A percentile compares a stretch with the other conserved stretches of the same genome.
These are phyloP conservation scores for Neoboletus subvelutipes DNA, from an alignment of 768 basidiomycete species.

Conservation along the genomic window DNA sequence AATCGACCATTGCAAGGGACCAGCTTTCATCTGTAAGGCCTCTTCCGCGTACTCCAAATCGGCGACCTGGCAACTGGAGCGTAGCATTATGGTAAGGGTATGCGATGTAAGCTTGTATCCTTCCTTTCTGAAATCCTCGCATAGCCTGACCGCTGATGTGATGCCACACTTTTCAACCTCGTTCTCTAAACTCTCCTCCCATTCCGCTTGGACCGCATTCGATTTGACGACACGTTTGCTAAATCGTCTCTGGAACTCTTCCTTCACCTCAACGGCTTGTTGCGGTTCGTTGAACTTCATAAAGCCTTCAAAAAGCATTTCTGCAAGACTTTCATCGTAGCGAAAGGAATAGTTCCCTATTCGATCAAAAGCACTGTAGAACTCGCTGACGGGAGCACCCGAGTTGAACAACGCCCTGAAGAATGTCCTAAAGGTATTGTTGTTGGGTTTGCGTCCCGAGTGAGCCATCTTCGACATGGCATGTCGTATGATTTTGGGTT, in stretches of 20 bases:
- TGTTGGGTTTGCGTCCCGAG: slow-evolving; percentile 42
- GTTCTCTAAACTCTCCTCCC: slow-evolving; percentile 30
- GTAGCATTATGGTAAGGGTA: slow-evolving; percentile 44
- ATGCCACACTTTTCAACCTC: slow-evolving; percentile 37
- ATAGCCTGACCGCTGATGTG: slow-evolving; percentile 36
- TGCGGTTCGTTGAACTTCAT: slow-evolving; percentile 36
- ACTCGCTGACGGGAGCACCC: slow-evolving; percentile 31
- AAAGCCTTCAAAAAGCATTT: slow-evolving; percentile 44
- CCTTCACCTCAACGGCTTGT: slow-evolving; percentile 40
- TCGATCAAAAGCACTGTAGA: slow-evolving; percentile 44
- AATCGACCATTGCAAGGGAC: slow-evolving; percentile 50
- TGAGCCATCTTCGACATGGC: slow-evolving; percentile 38
- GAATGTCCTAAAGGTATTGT: slow-evolving; percentile 49
- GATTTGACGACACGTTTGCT: slow-evolving; percentile 29
- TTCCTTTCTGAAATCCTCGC: slow-evolving; percentile 30
- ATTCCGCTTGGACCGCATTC: slow-evolving; percentile 27
- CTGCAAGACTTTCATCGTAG: slow-evolving; percentile 43
- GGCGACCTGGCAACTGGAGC: slow-evolving; percentile 37
- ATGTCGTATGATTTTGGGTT: slow-evolving; percentile 26
- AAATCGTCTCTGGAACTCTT: slow-evolving; percentile 38
- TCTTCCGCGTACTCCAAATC: slow-evolving; percentile 45
- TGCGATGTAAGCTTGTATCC: slow-evolving; percentile 33
- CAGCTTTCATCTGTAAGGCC: slow-evolving; percentile 40
- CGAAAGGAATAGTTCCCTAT: slow-evolving; percentile 46
- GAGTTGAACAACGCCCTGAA: slow-evolving; percentile 43